Conservation (phyloP, 139 green algal genomes). For the Spirogloea muscicola region DNA sequence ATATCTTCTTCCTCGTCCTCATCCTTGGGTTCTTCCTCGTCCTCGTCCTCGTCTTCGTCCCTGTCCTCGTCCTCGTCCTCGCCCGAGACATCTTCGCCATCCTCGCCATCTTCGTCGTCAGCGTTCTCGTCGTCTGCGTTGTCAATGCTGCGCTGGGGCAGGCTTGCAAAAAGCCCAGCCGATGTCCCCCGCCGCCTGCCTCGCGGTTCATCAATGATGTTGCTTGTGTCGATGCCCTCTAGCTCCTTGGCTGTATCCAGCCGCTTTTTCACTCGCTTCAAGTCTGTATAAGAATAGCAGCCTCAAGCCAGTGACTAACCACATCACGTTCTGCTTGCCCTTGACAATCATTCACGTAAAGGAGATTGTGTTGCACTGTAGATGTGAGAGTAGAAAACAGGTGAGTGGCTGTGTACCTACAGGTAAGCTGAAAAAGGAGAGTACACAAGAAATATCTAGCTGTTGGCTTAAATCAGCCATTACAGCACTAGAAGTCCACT, state of each 20-base stretch:
- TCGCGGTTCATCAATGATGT: slow-evolving; percentile 35
- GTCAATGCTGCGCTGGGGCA: neutral
- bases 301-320: no score
- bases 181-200: neutral
- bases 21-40: no score
- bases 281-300: slow-evolving; percentile 19
- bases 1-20: slow-evolving; percentile 36
- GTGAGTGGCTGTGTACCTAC: no score
- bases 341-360: no score
- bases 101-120: slow-evolving; percentile 3
- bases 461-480: no score
- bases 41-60: slow-evolving; percentile 34
- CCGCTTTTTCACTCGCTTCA: slow-evolving; percentile 28
- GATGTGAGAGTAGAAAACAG: no score
- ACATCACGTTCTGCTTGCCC: no score
- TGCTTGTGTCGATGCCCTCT: slow-evolving; percentile 43
- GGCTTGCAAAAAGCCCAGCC: slow-evolving; percentile 1
- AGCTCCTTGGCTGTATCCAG: slow-evolving; percentile 26
- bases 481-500: no score
- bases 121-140: neutral
- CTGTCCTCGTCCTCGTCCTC: slow-evolving; percentile 32
- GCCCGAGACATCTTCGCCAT: neutral
- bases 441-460: no score
- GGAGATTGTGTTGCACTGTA: no score
- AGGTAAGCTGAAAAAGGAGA: no score